Conservation (phyloP, 441 rosid genomes). For the Raphanus hybrid region DNA sequence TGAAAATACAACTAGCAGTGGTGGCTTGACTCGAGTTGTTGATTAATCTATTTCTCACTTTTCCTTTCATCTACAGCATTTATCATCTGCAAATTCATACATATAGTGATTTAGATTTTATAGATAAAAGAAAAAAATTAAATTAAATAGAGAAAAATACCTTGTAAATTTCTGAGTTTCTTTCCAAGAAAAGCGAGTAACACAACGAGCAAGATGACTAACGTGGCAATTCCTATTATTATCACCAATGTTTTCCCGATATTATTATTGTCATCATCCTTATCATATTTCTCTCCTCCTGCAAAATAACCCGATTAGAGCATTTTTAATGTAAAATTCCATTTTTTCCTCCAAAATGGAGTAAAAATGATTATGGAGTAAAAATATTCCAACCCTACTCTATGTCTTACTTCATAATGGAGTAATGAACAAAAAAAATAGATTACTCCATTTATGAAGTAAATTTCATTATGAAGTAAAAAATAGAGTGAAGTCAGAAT, state of each 20-base stretch:
- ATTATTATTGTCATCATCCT: conserved; percentile 44
- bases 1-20: conserved; percentile 31
- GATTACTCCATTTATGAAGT: too few species aligned
- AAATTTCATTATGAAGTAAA: too few species aligned
- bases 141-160: conserved; percentile 35
- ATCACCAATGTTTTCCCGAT: conserved; percentile 81
- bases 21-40: conserved; percentile 26
- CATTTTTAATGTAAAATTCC: too few species aligned
- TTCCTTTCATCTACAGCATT: conserved; percentile 26
- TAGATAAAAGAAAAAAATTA: not conserved
- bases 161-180: conserved; percentile 57
- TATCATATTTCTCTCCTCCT: conserved; percentile 36
- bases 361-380: too few species aligned
- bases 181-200: conserved; percentile 72
- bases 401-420: too few species aligned
- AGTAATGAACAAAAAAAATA: too few species aligned
- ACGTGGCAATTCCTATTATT: conserved; percentile 79
- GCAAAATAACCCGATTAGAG: not conserved
- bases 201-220: conserved; percentile 69
- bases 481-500: too few species aligned
- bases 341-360: too few species aligned
- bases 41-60: conserved; percentile 15
- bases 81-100: conserved; percentile 27
- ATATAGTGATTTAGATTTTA: not conserved
- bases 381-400: too few species aligned